These are phyloP conservation scores for Nakazawaea ernobii DNA, from an alignment of 805 yeast species.

Conservation along the genomic window DNA sequence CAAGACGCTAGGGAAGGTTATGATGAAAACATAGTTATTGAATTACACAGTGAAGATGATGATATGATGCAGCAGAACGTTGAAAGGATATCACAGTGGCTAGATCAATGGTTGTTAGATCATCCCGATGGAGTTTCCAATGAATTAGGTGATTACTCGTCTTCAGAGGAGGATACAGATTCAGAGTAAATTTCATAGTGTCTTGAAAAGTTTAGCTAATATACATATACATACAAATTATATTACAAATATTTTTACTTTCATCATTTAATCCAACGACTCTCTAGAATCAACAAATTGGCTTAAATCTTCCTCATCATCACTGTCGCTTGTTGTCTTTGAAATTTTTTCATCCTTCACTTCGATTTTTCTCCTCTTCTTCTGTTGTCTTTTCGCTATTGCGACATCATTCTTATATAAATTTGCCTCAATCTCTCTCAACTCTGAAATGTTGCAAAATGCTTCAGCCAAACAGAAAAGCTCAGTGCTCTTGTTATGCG, in stretches of 20 bases:
- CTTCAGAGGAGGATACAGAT: slow-evolving; percentile 12
- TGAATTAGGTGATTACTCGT: slow-evolving; percentile 26
- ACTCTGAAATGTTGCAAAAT: slow-evolving; percentile 20
- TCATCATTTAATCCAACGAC: too few species aligned
- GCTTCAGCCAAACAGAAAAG: slow-evolving; percentile 12
- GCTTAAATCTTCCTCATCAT: not conserved
- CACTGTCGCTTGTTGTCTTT: not conserved
- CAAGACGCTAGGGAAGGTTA: slow-evolving; percentile 86
- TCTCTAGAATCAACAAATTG: not conserved
- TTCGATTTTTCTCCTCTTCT: not conserved
- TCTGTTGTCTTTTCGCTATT: not conserved
- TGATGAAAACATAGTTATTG: slow-evolving; percentile 75
- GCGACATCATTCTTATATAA: slow-evolving; percentile 15
- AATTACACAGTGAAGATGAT: slow-evolving; percentile 62
- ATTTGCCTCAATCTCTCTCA: slow-evolving; percentile 20
- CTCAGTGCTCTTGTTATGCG: not conserved
- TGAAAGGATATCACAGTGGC: slow-evolving; percentile 71
- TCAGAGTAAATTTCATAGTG: not conserved
- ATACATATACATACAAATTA: too few species aligned
- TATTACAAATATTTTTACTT: too few species aligned
- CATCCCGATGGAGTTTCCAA: slow-evolving; percentile 57
- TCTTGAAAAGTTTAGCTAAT: too few species aligned
- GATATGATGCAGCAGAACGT: slow-evolving; percentile 83
- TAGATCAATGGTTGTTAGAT: slow-evolving; percentile 64
- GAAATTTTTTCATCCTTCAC: not conserved